Percentiles rank a stretch among this genome's conserved stretches.
phyloP scores from a whole-genome alignment of 176 grass and related monocot species.

The Paspalum notatum region DNA sequence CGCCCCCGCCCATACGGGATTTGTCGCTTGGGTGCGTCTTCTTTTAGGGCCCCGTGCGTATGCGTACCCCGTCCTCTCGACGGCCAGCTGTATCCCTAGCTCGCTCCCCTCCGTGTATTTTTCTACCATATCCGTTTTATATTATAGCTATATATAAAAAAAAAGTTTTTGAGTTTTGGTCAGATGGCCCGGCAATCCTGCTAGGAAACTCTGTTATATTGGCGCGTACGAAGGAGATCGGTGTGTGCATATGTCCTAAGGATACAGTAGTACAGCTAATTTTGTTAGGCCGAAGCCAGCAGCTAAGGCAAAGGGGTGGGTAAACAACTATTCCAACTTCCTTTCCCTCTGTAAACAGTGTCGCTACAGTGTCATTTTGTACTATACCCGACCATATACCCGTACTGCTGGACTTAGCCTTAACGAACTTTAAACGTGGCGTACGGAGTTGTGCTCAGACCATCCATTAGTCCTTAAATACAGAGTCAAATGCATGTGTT shows the following conservation, averaged over 20 bases:
- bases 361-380: no score
- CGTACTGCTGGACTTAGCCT: no score
- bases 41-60: slow-evolving; percentile 13
- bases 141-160: not conserved
- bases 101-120: not conserved
- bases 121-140: not conserved
- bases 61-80: slow-evolving; percentile 13
- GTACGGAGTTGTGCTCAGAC: not conserved
- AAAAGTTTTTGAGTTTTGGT: not conserved
- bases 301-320: no score
- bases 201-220: not conserved
- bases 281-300: no score
- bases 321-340: no score
- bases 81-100: slow-evolving; percentile 16
- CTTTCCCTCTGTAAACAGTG: no score
- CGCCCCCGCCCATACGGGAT: slow-evolving; percentile 41
- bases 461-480: slow-evolving; percentile 31
- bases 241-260: not conserved
- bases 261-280: not conserved
- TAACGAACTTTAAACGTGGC: no score
- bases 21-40: slow-evolving; percentile 56
- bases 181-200: not conserved
- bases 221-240: no score
- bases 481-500: slow-evolving; percentile 6
- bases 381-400: no score